These are phyloP conservation scores for Fusarium lateritium DNA, from an alignment of 2,329 filamentous ascomycete species.

Conservation along the genomic window DNA sequence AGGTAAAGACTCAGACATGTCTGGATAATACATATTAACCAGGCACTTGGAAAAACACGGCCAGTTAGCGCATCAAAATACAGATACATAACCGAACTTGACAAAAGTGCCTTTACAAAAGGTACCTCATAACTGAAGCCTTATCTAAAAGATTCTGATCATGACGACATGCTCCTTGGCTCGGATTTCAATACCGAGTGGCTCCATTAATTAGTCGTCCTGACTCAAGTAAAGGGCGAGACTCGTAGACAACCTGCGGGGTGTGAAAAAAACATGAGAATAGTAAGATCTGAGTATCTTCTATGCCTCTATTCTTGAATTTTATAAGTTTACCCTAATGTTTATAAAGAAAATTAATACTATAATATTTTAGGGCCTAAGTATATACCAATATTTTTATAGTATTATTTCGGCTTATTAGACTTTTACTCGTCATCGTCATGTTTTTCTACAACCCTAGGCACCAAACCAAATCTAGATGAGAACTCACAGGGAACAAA, in stretches of 20 bases:
- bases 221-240: conserved; percentile 29
- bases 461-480: neutral
- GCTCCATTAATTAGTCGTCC: neutral
- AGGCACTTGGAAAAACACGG: neutral
- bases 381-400: no score
- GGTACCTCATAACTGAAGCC: conserved; percentile 17
- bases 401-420: no score
- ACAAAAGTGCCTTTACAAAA: conserved; percentile 14
- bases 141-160: conserved; percentile 16
- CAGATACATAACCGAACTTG: conserved; percentile 14
- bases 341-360: no score
- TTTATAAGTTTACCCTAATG: no score
- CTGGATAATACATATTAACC: neutral
- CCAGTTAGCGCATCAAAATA: conserved; percentile 19
- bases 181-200: conserved; percentile 7
- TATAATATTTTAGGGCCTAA: no score
- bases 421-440: no score
- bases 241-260: neutral
- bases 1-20: conserved; percentile 16
- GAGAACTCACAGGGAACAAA: neutral
- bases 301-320: no score
- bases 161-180: conserved; percentile 25
- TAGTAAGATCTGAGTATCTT: no score
- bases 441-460: no score
- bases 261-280: no score